Conservation (phyloP, 345 rosid genomes). For the Firmiana major region DNA sequence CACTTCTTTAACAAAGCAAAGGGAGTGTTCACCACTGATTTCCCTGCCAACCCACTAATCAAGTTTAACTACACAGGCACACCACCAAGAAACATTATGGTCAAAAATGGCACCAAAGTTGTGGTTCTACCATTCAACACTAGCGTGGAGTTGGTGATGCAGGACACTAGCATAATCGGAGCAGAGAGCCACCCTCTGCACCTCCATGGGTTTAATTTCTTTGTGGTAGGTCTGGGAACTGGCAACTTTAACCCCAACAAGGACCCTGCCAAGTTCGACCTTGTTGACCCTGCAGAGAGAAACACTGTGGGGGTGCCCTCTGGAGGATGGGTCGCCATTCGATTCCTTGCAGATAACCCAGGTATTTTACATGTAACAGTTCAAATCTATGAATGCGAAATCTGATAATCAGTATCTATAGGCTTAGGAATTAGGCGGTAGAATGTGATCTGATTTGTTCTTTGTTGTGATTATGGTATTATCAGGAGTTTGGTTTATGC, state of each 20-base stretch:
- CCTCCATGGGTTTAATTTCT: constrained; percentile 27
- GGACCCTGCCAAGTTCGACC: constrained; percentile 29
- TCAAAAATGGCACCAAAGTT: constrained; percentile 16
- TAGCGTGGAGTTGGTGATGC: constrained; percentile 22
- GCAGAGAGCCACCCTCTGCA: constrained; percentile 27
- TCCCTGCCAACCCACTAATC: constrained; percentile 17
- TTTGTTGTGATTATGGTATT: not conserved
- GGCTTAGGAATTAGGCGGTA: not conserved
- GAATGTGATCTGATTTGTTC: not conserved
- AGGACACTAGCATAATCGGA: constrained; percentile 23
- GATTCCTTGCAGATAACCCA: constrained; percentile 31
- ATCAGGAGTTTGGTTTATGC: constrained; percentile 50
- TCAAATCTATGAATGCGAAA: too few relatives aligned
- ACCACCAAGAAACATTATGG: constrained; percentile 18
- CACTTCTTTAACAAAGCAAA: constrained; percentile 37
- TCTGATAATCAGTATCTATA: too few relatives aligned
- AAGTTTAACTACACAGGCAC: constrained; percentile 28
- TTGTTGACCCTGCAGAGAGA: constrained; percentile 27
- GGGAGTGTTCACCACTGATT: constrained; percentile 29
- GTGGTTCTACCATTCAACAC: constrained; percentile 20
- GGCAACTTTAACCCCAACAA: constrained; percentile 24
- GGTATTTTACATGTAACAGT: constrained; percentile 11
- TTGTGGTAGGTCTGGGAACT: constrained; percentile 21
- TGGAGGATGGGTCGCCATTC: constrained; percentile 32
- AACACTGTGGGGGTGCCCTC: constrained; percentile 27